Base-by-base conservation (phyloP, 2,329 filamentous ascomycete species). In the Microcyclosporella mali region DNA sequence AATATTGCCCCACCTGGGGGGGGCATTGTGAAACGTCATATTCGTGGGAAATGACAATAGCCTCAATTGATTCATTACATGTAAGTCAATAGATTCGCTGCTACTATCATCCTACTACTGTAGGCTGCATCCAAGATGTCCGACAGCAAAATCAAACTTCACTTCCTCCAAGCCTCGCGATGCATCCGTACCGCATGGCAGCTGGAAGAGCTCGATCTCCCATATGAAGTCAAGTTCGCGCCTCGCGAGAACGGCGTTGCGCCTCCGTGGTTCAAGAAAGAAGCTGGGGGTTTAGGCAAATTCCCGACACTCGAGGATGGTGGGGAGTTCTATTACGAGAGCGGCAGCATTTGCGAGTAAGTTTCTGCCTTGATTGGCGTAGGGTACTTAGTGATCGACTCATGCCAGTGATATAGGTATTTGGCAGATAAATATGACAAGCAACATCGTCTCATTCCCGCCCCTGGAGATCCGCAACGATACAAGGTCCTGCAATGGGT, bases 141-240 rank as follows among this genome's bases (percentile, higher is more conserved):
- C 15, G 33, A 15, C 33, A 34, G 33, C 35, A 43, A 38, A 27
- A 69, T 72, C 38, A 72, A 66, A 1, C 64, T 73, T 21, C 70
- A 64, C 55, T 72, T 73, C 51, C 64, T 73, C 8, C 67, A 72
- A 57, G 66, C 68, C 35, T 73, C 70, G 2, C 63, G 68, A 41
- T 62, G 56, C 40, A 70, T 71, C 36, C 65, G 67, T 12, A 66
- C 60, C 28, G 70, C 70, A 35, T 73, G 69, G 70, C 62, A 71
- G 4, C 63, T 73, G 4, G 65, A 71, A 47, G 69, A 71, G 43
- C 60, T 72, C 1, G 56, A 56, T 4, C 60, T 71, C 4, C 56
- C 64, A 15, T 74, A 72, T 49, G 60, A 63, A 8, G 41, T 69
- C 40, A 63, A 65, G 21, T 69, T 67, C 49, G 61, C 60, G 12